Evolutionary conservation across 2,329 filamentous ascomycete genomes (phyloP), one percentile per base, ranked within the genome.

Genomic region (Zasmidium angulare): DNA sequence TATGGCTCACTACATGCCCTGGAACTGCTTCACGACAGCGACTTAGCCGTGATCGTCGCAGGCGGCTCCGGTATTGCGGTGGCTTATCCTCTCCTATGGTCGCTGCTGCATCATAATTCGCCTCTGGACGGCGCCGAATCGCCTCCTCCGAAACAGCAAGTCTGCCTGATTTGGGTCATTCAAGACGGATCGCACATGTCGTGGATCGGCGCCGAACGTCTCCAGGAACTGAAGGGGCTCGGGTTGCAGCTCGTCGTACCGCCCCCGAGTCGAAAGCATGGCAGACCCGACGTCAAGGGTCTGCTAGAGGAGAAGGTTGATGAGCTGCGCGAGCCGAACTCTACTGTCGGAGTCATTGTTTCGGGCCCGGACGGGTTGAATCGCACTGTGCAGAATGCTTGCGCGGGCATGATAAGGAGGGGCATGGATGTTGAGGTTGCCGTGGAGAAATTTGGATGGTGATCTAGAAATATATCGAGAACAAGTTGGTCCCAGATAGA

Each of bases 371-470:
- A 89, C 68, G 80, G 80, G 1, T 74, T 89, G 71, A 86, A 87
- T 51, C 74, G 85, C 29, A 76, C 77, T 55, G 83, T 85, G n/a
- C 78, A 85, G 65, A 89, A 88, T 70, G 74, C 76, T 1, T 86
- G 82, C 69, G 81, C 84, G 1, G 67, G 68, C 4, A 72, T 84
- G 59, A 75, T 84, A 10, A 71, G 74, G 54, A 63, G 75, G 7
- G 86, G 85, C 0, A 71, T 70, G 50, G 69, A 82, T 66, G 74
- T 88, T 2, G 71, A 78, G 55, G 76, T 88, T 51, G 75, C 79
- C 24, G 81, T 88, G 23, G 86, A 89, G 81, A 89, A 89, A 68
- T 88, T 88, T 77, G 86, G 85, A 1, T 89, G 86, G 86, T 89
- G 56, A 58, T 43, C n/a, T 40, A 11, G 26, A 29, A 11, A 11